Percentiles rank a stretch among this genome's conserved stretches.
These are phyloP conservation scores for Magnaporthiopsis incrustans DNA, from an alignment of 2,329 filamentous ascomycete species.

Conservation along the genomic window DNA sequence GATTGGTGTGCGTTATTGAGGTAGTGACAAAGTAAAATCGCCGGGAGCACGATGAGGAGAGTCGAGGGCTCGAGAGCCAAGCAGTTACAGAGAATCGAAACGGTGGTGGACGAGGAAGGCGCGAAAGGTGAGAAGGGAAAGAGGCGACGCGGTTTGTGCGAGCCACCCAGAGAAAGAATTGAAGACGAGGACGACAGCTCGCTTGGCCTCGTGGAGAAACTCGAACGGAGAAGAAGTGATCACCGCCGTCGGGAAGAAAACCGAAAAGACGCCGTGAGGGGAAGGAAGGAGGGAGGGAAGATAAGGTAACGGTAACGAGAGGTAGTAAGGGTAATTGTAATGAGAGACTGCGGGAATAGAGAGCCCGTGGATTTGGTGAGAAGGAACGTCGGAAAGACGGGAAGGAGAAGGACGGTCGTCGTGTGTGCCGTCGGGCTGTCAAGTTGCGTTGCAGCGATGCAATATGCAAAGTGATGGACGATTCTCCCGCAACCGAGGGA, in stretches of 20 bases:
- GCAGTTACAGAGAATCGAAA: constrained; percentile 5
- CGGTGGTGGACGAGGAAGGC: background rate
- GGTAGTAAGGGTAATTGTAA: background rate
- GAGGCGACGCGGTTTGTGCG: background rate
- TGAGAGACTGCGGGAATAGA: background rate
- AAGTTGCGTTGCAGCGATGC: background rate
- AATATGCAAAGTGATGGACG: background rate
- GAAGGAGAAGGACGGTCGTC: background rate
- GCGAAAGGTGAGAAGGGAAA: background rate
- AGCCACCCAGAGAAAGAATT: constrained; percentile 1
- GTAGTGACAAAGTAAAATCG: background rate
- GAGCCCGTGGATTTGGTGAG: background rate
- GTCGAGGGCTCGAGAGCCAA: background rate
- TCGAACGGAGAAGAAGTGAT: background rate
- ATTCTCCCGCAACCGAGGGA: background rate
- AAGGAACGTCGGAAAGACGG: background rate
- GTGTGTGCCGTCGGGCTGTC: background rate
- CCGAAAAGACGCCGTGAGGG: background rate
- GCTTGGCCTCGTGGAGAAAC: constrained; percentile 1
- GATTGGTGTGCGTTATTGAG: background rate
- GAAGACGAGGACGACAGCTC: constrained; percentile 4
- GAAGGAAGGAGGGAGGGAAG: background rate
- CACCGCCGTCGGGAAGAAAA: background rate
- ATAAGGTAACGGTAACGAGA: background rate
- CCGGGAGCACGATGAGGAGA: background rate